phyloP scores from a whole-genome alignment of 1,139 yeast species.

The Debaryomyces robertsiae region DNA sequence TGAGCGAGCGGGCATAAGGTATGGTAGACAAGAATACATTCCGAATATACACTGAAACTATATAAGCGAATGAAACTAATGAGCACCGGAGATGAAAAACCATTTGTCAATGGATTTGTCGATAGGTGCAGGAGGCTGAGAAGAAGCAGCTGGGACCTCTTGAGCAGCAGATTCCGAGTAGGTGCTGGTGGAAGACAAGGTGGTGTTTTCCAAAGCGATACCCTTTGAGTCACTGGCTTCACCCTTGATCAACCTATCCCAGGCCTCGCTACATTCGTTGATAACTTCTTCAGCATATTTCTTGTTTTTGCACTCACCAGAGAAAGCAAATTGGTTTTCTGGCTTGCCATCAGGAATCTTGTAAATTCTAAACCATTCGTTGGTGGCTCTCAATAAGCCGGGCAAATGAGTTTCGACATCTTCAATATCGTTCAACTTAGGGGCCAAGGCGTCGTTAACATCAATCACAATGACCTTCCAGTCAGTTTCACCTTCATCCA shows the following conservation, averaged over 20 bases:
- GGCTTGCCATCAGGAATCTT: constrained; percentile 95
- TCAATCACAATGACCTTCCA: constrained; percentile 94
- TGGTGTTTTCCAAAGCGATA: constrained; percentile 71
- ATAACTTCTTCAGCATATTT: constrained; percentile 72
- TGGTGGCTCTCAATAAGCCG: constrained; percentile 79
- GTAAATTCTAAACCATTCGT: constrained; percentile 93
- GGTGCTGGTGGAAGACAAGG: constrained; percentile 60
- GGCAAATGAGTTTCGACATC: constrained; percentile 87
- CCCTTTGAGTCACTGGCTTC: constrained; percentile 49
- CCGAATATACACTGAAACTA: no score
- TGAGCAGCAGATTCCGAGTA: constrained; percentile 51
- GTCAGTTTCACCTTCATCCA: constrained; percentile 97
- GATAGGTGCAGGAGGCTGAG: constrained; percentile 85
- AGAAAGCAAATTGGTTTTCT: constrained; percentile 80
- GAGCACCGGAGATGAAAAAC: constrained; percentile 95
- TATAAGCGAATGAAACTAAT: constrained; percentile 23
- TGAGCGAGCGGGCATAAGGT: no score
- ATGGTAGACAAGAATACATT: no score
- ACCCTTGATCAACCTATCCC: constrained; percentile 70
- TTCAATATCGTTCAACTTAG: constrained; percentile 70
- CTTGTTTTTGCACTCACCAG: constrained; percentile 75
- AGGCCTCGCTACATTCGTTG: constrained; percentile 75
- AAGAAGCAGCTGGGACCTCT: constrained; percentile 68
- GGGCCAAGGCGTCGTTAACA: constrained; percentile 76
- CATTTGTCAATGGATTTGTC: constrained; percentile 97